These are phyloP conservation scores for Wallacemonas rigidus DNA, from an alignment of 208 protist species.

Conservation along the genomic window DNA sequence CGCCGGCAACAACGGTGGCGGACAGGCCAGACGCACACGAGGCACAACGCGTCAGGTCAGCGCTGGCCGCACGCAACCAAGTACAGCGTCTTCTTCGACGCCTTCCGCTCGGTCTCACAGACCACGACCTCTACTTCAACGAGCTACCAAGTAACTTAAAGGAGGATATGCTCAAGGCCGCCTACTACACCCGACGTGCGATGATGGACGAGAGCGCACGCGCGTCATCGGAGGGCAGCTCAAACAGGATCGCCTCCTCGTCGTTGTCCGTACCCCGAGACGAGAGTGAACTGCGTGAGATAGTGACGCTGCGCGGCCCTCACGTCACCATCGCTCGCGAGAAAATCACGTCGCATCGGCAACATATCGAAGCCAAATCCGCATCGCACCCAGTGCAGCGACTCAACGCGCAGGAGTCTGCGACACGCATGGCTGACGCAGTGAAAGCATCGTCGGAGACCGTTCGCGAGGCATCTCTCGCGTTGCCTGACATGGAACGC, in stretches of 20 bases:
- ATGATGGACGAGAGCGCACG: background rate
- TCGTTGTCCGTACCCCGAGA: too few relatives aligned
- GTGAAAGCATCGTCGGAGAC: background rate
- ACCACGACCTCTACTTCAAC: constrained; percentile 37
- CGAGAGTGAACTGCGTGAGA: background rate
- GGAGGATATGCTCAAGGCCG: constrained; percentile 21
- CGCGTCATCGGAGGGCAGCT: background rate
- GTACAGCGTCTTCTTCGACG: constrained; percentile 50
- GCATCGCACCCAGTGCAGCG: too few relatives aligned
- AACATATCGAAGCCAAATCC: background rate
- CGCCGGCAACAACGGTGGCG: too few relatives aligned
- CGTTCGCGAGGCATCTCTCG: background rate
- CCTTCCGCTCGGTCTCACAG: constrained; percentile 31
- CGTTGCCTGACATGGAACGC: background rate
- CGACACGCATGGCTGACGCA: too few relatives aligned
- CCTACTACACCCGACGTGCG: background rate
- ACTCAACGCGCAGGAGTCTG: too few relatives aligned
- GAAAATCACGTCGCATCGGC: constrained; percentile 6
- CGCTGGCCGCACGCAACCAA: constrained; percentile 21
- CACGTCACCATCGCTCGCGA: constrained; percentile 1
- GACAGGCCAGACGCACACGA: constrained; percentile 1
- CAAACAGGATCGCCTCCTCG: background rate
- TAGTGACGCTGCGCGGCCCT: constrained; percentile 5
- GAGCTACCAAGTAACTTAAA: constrained; percentile 49
- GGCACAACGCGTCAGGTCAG: background rate